phyloP scores from a whole-genome alignment of 2,329 filamentous ascomycete species.

The Colletotrichum tanaceti region DNA sequence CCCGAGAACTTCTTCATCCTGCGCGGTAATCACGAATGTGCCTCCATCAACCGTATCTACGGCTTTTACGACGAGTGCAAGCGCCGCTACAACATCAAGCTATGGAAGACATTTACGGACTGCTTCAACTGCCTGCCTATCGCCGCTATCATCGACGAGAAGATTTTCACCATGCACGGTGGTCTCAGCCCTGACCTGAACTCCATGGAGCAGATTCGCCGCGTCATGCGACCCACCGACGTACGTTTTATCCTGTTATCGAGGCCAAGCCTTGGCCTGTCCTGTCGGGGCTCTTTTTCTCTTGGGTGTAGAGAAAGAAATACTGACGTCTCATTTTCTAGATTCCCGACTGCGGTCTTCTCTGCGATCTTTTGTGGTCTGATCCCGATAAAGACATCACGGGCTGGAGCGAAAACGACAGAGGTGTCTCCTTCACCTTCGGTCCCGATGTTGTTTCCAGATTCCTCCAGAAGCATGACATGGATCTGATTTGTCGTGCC shows the following conservation, averaged over 20 bases:
- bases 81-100: conserved; percentile 98
- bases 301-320: not conserved
- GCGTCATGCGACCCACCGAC: conserved; percentile 98
- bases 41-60: conserved; percentile 98
- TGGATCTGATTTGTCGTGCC: conserved; percentile 98
- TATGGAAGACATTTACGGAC: conserved; percentile 99
- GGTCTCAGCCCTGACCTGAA: conserved; percentile 96
- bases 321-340: conserved; percentile 53
- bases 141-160: conserved; percentile 98
- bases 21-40: conserved; percentile 98
- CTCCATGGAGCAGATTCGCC: conserved; percentile 99
- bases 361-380: conserved; percentile 98
- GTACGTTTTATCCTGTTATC: conserved; percentile 69
- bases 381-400: conserved; percentile 99
- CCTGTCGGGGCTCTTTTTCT: not conserved
- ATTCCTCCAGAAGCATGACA: conserved; percentile 99
- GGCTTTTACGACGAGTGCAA: conserved; percentile 99
- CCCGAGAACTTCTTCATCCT: conserved; percentile 99
- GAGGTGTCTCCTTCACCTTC: conserved; percentile 98
- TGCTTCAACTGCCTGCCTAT: conserved; percentile 99
- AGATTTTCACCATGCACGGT: conserved; percentile 99
- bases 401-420: conserved; percentile 98
- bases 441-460: conserved; percentile 96
- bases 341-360: conserved; percentile 97
- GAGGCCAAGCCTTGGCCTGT: conserved; percentile 22